These are phyloP conservation scores for Lumnitzera littorea DNA, from an alignment of 345 rosid species.

Conservation along the genomic window DNA sequence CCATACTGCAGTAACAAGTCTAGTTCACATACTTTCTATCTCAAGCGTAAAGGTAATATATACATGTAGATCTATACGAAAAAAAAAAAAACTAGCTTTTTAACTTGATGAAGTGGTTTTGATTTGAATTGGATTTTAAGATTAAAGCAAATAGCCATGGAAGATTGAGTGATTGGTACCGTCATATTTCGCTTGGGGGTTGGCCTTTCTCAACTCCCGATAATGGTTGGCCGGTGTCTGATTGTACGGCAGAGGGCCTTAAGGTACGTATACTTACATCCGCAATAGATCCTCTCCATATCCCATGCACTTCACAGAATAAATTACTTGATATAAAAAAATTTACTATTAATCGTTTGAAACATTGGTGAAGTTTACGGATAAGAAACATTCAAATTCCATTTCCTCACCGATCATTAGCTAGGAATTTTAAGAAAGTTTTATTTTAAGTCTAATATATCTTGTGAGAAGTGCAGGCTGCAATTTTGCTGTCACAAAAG, in stretches of 20 bases:
- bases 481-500: constrained; percentile 37
- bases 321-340: no score
- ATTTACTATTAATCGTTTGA: no score
- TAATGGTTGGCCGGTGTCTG: constrained; percentile 62
- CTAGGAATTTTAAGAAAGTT: no score
- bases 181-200: constrained; percentile 55
- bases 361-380: no score
- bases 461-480: constrained; percentile 24
- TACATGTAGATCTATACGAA: neutral
- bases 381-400: no score
- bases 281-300: no score
- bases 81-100: neutral
- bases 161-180: constrained; percentile 31
- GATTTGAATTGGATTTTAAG: constrained; percentile 8
- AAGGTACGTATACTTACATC: constrained; percentile 20
- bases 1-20: no score
- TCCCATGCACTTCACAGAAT: no score
- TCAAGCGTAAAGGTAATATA: neutral
- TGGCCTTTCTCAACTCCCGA: constrained; percentile 75
- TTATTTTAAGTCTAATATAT: no score
- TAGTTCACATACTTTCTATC: no score
- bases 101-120: no score
- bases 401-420: no score
- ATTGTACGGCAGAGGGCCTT: constrained; percentile 55
- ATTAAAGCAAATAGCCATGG: constrained; percentile 23